Evolutionary conservation across 768 basidiomycete genomes (phyloP).

Genomic region (Mycena maculata): DNA sequence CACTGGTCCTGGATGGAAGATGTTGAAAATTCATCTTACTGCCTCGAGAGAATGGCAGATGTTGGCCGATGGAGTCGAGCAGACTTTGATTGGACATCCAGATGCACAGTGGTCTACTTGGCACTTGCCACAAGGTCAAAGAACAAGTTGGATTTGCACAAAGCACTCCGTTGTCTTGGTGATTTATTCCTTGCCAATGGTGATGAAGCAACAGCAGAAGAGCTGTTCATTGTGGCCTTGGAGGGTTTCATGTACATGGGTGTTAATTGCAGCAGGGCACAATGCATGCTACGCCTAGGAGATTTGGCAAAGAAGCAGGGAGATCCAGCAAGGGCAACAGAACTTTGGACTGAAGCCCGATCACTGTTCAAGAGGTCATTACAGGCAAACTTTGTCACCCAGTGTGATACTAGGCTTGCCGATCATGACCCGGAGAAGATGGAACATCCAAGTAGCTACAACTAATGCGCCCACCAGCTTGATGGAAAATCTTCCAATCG

Average conservation of each 20-base stretch:
- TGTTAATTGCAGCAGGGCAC: background rate
- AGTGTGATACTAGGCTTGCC: too few species aligned
- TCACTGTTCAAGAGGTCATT: too few species aligned
- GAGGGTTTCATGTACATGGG: background rate
- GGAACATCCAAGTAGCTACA: too few species aligned
- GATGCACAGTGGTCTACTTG: background rate
- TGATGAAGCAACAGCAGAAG: background rate
- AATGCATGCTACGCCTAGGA: background rate
- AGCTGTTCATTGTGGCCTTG: background rate
- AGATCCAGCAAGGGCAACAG: background rate
- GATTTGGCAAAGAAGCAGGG: background rate
- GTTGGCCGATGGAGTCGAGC: background rate
- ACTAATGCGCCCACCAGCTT: too few species aligned
- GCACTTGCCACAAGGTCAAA: background rate
- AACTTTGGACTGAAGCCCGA: background rate
- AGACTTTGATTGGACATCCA: background rate
- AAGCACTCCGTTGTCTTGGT: background rate
- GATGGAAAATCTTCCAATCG: too few species aligned
- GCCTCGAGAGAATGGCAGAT: too few species aligned
- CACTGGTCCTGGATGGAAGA: background rate
- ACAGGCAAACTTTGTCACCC: too few species aligned
- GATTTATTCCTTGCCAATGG: background rate
- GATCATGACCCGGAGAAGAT: too few species aligned
- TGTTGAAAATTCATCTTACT: background rate
- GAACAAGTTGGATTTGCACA: background rate